Evolutionary conservation across 257 asterid genomes (phyloP).

Genomic region (Solanum peruvianum): DNA sequence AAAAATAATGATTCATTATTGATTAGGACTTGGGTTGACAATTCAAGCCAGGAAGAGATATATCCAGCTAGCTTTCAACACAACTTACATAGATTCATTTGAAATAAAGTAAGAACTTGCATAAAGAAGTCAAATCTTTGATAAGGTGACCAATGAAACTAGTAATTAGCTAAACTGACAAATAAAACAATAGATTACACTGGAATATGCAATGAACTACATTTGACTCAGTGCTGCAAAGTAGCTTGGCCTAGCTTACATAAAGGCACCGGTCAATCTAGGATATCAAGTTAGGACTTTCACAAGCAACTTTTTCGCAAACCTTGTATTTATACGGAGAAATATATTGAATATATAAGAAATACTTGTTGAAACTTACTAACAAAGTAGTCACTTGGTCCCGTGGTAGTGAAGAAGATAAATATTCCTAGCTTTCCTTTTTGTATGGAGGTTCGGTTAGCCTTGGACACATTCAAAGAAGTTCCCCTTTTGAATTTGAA

Average conservation of each 20-base stretch:
- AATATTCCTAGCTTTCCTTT: too few species aligned
- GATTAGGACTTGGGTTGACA: too few species aligned
- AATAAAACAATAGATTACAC: background rate
- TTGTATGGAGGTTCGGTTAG: too few species aligned
- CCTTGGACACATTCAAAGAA: background rate
- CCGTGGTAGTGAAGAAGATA: background rate
- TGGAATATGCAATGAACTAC: background rate
- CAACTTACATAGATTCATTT: background rate
- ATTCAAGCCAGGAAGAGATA: too few species aligned
- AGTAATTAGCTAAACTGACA: background rate
- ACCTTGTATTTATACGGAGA: background rate
- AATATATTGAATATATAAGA: too few species aligned
- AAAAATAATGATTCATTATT: too few species aligned
- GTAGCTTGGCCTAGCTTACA: background rate
- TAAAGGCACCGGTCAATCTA: background rate
- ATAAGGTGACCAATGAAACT: background rate
- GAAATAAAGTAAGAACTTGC: background rate
- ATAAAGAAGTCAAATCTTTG: background rate
- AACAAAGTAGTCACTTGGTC: background rate
- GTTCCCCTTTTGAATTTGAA: too few species aligned
- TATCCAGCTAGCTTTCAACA: background rate
- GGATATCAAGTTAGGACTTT: background rate
- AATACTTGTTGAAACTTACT: too few species aligned
- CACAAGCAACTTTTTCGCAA: accelerated
- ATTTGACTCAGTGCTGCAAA: background rate